A percentile compares a stretch with the other conserved stretches of the same genome.
phyloP scores from a whole-genome alignment of 768 basidiomycete species.

The Phlebiopsis flavidoalba region DNA sequence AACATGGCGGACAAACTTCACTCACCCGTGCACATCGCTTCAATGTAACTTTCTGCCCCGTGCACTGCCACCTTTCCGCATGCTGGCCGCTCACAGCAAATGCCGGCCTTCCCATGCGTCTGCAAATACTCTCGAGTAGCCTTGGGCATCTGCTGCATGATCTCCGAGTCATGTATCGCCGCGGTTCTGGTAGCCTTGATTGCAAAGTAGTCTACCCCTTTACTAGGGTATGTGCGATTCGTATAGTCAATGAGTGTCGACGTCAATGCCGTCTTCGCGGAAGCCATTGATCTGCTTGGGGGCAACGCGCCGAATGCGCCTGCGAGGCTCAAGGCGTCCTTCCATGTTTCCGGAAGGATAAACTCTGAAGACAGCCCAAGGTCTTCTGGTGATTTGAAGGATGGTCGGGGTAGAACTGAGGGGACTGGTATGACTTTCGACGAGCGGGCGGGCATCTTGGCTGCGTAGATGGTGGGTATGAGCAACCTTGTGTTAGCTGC shows the following conservation, averaged over 20 bases:
- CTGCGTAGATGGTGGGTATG: neutral
- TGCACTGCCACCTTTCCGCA: neutral
- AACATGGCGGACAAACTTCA: neutral
- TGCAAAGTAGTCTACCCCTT: neutral
- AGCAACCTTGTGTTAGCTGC: too few relatives aligned
- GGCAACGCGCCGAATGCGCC: neutral
- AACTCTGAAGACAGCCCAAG: neutral
- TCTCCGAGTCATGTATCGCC: neutral
- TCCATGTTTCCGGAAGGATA: neutral
- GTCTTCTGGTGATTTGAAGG: neutral
- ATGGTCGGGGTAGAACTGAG: neutral
- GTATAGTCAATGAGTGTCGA: constrained; percentile 1
- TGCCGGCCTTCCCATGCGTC: neutral
- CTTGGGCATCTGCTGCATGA: neutral
- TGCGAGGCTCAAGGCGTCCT: neutral
- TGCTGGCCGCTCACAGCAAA: neutral
- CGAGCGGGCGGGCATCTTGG: neutral
- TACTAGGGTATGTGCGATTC: neutral
- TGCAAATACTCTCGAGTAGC: neutral
- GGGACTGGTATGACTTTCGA: neutral
- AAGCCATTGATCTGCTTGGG: neutral
- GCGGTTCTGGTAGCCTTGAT: neutral
- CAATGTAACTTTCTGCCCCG: neutral
- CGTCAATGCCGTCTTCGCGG: neutral
- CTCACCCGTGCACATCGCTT: constrained; percentile 1